Evolutionary conservation across 1,139 yeast species (phyloP), one percentile per base, ranked within the genome.

Genomic region (Diutina rugosa): DNA sequence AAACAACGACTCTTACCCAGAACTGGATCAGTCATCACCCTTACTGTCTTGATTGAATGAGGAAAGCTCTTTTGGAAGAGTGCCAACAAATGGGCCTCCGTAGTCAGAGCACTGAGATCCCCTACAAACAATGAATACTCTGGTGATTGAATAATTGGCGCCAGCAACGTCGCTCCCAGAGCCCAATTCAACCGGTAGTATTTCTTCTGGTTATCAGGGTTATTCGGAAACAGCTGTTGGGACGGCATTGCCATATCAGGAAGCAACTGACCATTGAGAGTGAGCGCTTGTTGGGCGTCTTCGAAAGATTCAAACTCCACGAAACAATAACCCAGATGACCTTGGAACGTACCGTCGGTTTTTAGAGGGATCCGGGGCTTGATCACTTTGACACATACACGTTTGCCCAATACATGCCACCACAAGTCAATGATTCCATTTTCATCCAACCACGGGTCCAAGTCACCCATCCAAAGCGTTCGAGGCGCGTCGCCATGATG

Each of bases 61-160:
- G 80, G 78, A 67, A 81, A 86, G 59, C 77, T 76, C 48, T 80
- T 76, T 62, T 83, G 87, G 67, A 86, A 86, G 56, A 85, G 77
- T 53, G 87, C 85, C 56, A 84, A 72, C 58, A 86, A 68, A 63
- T 82, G 85, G 21, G 86, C 85, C 63, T 86, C 91, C 4, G 87
- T 84, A 26, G 88, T 84, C 28, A 82, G 80, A 21, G 88, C 89
- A 1, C 89, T 82, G 60, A 86, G 71, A 67, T 86, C 91, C 51
- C 93, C 93, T n/a, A 86, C 91, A 71, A 86, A 86, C 47, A 86
- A 70, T 1, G 90, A 83, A 62, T 66, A 81, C 62, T 84, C 89
- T 1, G 79, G 78, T 18, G 77, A 68, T 58, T 77, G 81, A 30
- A 75, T 70, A 56, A 78, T 74, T 28, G 80, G 82, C 1, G 82